These are phyloP conservation scores for Colletotrichum endophyticum DNA, from an alignment of 2,329 filamentous ascomycete genomes.

Conservation along the genomic window DNA sequence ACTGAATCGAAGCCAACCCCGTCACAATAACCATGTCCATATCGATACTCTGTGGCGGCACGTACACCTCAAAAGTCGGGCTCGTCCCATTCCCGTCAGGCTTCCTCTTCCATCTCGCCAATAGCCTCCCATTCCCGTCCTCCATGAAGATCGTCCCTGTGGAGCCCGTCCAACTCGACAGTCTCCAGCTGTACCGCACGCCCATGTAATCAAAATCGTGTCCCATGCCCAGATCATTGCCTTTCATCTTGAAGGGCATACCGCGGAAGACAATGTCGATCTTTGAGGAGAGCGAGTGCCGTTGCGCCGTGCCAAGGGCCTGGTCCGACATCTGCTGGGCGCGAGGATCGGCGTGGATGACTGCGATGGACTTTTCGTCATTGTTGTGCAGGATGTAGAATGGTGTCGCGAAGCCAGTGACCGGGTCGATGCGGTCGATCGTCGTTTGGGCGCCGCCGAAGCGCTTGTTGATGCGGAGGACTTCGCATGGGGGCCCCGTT, in stretches of 20 bases:
- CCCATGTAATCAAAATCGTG: slow-evolving; percentile 1
- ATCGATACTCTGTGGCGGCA: slow-evolving; percentile 12
- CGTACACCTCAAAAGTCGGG: slow-evolving; percentile 11
- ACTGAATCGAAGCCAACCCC: neutral
- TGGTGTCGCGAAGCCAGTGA: neutral
- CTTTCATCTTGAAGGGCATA: slow-evolving; percentile 12
- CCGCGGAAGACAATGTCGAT: slow-evolving; percentile 9
- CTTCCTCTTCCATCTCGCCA: neutral
- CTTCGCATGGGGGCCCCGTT: neutral
- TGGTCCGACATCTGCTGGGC: neutral
- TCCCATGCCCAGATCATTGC: neutral
- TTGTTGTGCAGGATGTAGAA: slow-evolving; percentile 10
- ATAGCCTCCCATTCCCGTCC: neutral
- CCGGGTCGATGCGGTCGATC: slow-evolving; percentile 8
- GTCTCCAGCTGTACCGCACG: neutral
- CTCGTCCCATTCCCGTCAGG: neutral
- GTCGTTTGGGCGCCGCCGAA: slow-evolving; percentile 10
- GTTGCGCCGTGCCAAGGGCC: neutral
- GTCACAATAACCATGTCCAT: slow-evolving; percentile 17
- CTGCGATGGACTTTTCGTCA: neutral
- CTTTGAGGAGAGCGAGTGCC: slow-evolving; percentile 3
- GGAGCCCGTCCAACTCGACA: neutral
- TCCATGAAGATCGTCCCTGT: neutral
- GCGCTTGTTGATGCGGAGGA: slow-evolving; percentile 19
- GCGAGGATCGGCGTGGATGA: neutral